Conservation (phyloP, 1,284 basidiomycete genomes). For the Puccinia novopanici region DNA sequence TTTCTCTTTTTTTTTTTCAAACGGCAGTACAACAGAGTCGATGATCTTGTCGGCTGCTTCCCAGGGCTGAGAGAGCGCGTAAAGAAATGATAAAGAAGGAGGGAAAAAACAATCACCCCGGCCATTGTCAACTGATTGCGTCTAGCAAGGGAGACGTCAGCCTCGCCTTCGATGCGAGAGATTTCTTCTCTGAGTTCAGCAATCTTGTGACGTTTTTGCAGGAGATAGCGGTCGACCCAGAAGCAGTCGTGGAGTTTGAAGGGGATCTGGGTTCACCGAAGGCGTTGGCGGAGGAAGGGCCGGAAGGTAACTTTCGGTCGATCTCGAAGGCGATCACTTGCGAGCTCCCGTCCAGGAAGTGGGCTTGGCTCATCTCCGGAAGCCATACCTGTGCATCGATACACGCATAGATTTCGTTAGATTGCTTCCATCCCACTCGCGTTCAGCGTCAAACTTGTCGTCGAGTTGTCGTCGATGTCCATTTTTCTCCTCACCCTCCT, state of each 20-base stretch:
- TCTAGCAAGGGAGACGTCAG: constrained; percentile 48
- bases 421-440: constrained; percentile 3
- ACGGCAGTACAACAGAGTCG: not conserved
- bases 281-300: not conserved
- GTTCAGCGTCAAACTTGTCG: constrained; percentile 37
- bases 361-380: constrained; percentile 39
- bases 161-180: constrained; percentile 49
- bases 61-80: not conserved
- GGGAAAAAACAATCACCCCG: constrained; percentile 22
- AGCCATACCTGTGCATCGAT: constrained; percentile 50
- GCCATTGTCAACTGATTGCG: constrained; percentile 38
- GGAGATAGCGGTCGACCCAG: constrained; percentile 50
- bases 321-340: constrained; percentile 48
- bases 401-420: constrained; percentile 48
- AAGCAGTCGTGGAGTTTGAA: constrained; percentile 35
- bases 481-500: constrained; percentile 1
- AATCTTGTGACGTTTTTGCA: constrained; percentile 25
- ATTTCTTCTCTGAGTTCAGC: constrained; percentile 45
- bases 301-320: constrained; percentile 21
- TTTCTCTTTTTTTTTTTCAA: not conserved
- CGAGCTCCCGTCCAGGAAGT: constrained; percentile 45
- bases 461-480: constrained; percentile 40
- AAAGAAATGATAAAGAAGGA: not conserved
- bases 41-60: not conserved
- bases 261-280: constrained; percentile 5